Evolutionary conservation across 345 rosid genomes (phyloP).

Genomic region (Laguncularia racemosa): DNA sequence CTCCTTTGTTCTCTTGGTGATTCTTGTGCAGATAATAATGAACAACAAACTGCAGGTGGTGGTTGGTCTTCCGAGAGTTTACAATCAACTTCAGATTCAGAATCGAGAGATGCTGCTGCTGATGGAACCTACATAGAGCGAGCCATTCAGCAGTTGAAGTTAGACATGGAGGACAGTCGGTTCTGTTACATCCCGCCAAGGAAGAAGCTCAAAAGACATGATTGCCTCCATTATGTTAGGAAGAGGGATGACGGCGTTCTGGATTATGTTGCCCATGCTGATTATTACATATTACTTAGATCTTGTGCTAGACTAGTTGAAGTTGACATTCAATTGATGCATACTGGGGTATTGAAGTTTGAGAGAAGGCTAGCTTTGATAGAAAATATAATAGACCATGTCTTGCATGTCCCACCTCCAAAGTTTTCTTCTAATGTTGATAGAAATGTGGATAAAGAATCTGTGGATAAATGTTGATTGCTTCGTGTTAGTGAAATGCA

Average conservation of each 20-base stretch:
- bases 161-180: conserved; percentile 63
- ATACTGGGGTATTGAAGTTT: conserved; percentile 51
- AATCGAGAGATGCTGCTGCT: conserved; percentile 1
- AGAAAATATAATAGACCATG: conserved; percentile 51
- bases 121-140: conserved; percentile 14
- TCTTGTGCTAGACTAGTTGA: conserved; percentile 54
- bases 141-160: conserved; percentile 37
- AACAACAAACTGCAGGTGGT: conserved; percentile 3
- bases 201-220: conserved; percentile 41
- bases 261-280: conserved; percentile 62
- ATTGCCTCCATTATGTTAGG: conserved; percentile 58
- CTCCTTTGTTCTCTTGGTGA: not conserved
- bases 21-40: conserved; percentile 1
- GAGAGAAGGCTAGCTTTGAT: conserved; percentile 80
- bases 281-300: conserved; percentile 68
- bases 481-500: too few relatives aligned
- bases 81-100: conserved; percentile 11
- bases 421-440: conserved; percentile 35
- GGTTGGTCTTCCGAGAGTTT: conserved; percentile 13
- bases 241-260: conserved; percentile 48
- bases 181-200: conserved; percentile 73
- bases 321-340: conserved; percentile 60
- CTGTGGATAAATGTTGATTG: not conserved
- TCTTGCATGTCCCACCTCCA: conserved; percentile 43
- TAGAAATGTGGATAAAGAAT: conserved; percentile 16